A percentile compares a stretch with the other conserved stretches of the same genome.
Evolutionary conservation across 768 basidiomycete species (phyloP).

Genomic region (Baorangia bicolor): DNA sequence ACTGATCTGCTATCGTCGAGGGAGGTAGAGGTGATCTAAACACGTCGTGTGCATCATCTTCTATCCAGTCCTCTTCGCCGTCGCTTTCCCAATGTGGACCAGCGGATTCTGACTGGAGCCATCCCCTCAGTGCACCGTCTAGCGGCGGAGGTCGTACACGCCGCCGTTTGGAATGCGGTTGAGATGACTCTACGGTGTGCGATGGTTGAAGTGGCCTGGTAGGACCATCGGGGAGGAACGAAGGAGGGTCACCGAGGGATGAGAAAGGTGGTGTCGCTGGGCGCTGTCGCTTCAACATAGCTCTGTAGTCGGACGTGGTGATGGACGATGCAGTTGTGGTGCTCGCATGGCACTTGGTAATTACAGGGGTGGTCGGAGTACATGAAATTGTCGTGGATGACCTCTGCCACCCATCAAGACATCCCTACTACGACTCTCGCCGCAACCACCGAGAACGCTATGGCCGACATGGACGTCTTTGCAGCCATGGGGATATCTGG

Average conservation of each 20-base stretch:
- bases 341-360: background rate
- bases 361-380: conserved; percentile 24
- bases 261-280: conserved; percentile 44
- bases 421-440: background rate
- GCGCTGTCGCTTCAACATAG: conserved; percentile 58
- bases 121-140: conserved; percentile 53
- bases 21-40: conserved; percentile 19
- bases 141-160: conserved; percentile 51
- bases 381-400: conserved; percentile 11
- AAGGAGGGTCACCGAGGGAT: conserved; percentile 27
- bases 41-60: conserved; percentile 36
- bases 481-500: conserved; percentile 82
- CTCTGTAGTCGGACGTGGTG: conserved; percentile 7
- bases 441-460: conserved; percentile 22
- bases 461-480: conserved; percentile 67
- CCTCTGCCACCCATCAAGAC: conserved; percentile 17
- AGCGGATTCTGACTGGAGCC: conserved; percentile 26
- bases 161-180: conserved; percentile 50
- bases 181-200: conserved; percentile 8
- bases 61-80: conserved; percentile 35
- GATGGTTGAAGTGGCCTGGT: conserved; percentile 11
- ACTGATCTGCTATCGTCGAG: conserved; percentile 34
- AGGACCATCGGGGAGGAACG: conserved; percentile 12
- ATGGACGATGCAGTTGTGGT: conserved; percentile 2
- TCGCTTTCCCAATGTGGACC: conserved; percentile 22